phyloP scores from a whole-genome alignment of 1,284 basidiomycete genomes.

The Cryptococcus deneoformans region DNA sequence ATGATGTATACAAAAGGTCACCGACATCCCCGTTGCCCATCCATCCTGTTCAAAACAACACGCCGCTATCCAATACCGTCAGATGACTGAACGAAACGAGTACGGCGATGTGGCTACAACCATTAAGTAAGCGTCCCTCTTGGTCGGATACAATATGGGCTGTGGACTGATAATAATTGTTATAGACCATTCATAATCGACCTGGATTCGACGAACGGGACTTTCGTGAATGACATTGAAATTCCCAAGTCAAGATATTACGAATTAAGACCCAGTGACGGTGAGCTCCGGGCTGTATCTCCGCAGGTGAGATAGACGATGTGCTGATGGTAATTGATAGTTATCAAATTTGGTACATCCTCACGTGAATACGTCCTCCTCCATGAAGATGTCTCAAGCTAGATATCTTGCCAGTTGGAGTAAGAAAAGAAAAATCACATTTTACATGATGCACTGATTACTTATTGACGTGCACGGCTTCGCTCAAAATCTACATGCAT shows the following conservation, averaged over 20 bases:
- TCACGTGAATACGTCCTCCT: conserved; percentile 83
- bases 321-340: conserved; percentile 49
- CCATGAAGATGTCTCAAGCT: conserved; percentile 63
- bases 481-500: too few species aligned
- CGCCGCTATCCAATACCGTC: conserved; percentile 91
- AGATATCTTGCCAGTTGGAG: too few species aligned
- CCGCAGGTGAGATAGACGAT: neutral
- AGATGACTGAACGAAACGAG: conserved; percentile 81
- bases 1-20: conserved; percentile 49
- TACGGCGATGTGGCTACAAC: conserved; percentile 71
- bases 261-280: conserved; percentile 82
- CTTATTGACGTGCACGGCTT: too few species aligned
- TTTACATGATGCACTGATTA: too few species aligned
- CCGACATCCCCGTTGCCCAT: conserved; percentile 89
- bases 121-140: conserved; percentile 65
- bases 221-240: conserved; percentile 79
- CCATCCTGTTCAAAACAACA: conserved; percentile 99
- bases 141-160: neutral
- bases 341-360: conserved; percentile 88
- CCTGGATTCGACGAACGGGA: conserved; percentile 94
- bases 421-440: too few species aligned
- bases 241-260: conserved; percentile 82
- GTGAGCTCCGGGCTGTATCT: conserved; percentile 54
- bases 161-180: neutral
- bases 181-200: conserved; percentile 90